These are phyloP conservation scores for Emericellopsis cladophorae DNA, from an alignment of 2,329 filamentous ascomycete species.

Conservation along the genomic window DNA sequence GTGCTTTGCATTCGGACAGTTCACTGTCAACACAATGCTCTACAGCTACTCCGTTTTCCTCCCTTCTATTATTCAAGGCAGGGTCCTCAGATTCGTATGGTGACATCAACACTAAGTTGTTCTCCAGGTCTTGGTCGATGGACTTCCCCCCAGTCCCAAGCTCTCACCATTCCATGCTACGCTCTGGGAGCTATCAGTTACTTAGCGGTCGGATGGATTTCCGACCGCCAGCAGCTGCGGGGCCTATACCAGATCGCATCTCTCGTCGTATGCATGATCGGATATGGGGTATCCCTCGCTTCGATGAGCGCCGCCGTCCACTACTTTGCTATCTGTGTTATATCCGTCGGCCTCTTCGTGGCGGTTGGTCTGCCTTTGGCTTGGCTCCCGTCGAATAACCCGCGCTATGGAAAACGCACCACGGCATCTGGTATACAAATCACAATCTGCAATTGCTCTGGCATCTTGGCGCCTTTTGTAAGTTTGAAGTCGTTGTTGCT, in stretches of 20 bases:
- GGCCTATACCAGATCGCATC: slow-evolving; percentile 53
- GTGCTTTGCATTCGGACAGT: slow-evolving; percentile 56
- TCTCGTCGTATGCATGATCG: slow-evolving; percentile 48
- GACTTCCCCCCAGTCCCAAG: slow-evolving; percentile 53
- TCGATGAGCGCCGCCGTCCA: slow-evolving; percentile 47
- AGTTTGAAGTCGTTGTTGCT: slow-evolving; percentile 14
- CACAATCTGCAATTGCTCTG: slow-evolving; percentile 56
- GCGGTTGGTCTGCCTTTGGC: slow-evolving; percentile 42
- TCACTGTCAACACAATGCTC: slow-evolving; percentile 63
- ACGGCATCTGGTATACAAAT: slow-evolving; percentile 61
- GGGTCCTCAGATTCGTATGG: too few species aligned
- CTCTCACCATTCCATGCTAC: slow-evolving; percentile 70
- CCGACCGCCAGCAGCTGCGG: slow-evolving; percentile 53
- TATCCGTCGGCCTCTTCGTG: slow-evolving; percentile 59
- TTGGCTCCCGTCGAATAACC: slow-evolving; percentile 54
- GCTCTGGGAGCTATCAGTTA: slow-evolving; percentile 59
- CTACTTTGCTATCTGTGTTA: slow-evolving; percentile 66
- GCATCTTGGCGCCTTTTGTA: slow-evolving; percentile 63
- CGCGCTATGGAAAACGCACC: slow-evolving; percentile 64
- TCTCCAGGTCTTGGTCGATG: slow-evolving; percentile 39
- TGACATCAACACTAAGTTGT: too few species aligned
- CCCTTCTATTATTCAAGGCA: slow-evolving; percentile 61
- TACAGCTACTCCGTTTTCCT: slow-evolving; percentile 71
- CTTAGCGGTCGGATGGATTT: slow-evolving; percentile 51
- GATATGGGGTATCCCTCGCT: slow-evolving; percentile 56